Evolutionary conservation across 176 grass and related monocot genomes (phyloP), one percentile per base, ranked within the genome.

Genomic region (Coix lacrymajobi): DNA sequence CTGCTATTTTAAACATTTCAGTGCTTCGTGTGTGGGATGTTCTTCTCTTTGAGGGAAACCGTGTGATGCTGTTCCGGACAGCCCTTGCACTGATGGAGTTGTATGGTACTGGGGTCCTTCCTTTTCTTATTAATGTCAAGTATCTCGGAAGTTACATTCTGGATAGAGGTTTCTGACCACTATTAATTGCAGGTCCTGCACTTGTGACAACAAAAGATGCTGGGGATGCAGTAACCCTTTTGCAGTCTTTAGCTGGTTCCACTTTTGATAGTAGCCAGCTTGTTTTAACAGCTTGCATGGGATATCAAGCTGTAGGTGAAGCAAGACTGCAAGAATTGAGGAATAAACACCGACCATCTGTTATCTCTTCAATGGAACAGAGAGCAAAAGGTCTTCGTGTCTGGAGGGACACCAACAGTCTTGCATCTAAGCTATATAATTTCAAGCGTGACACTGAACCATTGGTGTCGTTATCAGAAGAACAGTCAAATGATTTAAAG

Each of bases 11-110:
- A 41, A 80, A 88, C 26, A 77, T 93, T 88, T 67, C 89, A 99
- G 97, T 96, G 79, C 97, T 99, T 87, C 97, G 97, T 81, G 87
- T 99, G 4, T 99, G 96, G 97, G 97, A 99, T 85, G 93, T 99
- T 68, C 89, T 99, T 81, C 87, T 99, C 25, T 99, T 94, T 74
- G 97, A 99, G 40, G 97, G 93, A 83, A 96, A 90, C 48, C 93
- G 97, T 52, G 93, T 92, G 46, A 94, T 94, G 85, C 93, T 99
- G 84, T 99, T 99, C 74, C 87, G 87, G 73, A 92, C 97, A 31
- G 89, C 93, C 31, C 93, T 99, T 77, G 91, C 97, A 69, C 56
- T 99, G 44, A 90, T 99, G 97, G 97, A 99, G 81, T 84, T 99
- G 85, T 99, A 99, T 84, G 97, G 97, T 99, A 99, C 44, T 94